A percentile compares a stretch with the other conserved stretches of the same genome.
Conservation (phyloP, 2,329 filamentous ascomycete genomes). For the Grosmannia serpens region DNA sequence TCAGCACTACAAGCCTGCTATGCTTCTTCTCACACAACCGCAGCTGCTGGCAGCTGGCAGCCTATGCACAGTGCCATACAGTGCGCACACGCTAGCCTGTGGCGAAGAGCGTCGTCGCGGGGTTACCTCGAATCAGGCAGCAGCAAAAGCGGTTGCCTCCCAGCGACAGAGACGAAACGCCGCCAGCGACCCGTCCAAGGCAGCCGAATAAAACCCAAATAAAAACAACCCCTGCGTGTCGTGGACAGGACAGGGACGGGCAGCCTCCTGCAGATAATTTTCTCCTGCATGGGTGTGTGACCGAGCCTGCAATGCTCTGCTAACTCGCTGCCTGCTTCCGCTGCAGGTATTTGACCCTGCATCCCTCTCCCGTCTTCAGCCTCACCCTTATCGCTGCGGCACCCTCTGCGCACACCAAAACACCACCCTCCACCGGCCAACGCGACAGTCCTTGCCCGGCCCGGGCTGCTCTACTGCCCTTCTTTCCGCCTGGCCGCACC, state of each 20-base stretch:
- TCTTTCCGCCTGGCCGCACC: too few relatives aligned
- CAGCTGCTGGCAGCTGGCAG: too few relatives aligned
- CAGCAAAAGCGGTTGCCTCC: not conserved
- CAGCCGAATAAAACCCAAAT: not conserved
- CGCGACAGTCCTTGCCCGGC: not conserved
- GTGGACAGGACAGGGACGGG: too few relatives aligned
- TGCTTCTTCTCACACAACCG: too few relatives aligned
- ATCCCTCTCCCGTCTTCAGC: not conserved
- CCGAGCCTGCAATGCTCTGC: not conserved
- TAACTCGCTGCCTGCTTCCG: not conserved
- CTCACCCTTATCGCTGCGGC: not conserved
- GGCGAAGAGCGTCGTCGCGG: not conserved
- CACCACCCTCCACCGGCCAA: not conserved
- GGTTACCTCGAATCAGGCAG: conserved; percentile 1
- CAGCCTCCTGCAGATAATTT: too few relatives aligned
- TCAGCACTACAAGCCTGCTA: too few relatives aligned
- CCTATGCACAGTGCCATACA: too few relatives aligned
- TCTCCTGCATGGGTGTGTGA: not conserved
- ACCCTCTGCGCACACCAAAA: not conserved
- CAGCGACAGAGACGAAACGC: not conserved
- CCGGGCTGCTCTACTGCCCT: too few relatives aligned
- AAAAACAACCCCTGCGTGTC: not conserved
- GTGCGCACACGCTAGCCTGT: too few relatives aligned
- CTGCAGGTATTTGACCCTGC: not conserved
- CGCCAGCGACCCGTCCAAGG: not conserved